Evolutionary conservation across 164 flowering plant genomes (phyloP).

Genomic region (Cinnamomum chago): DNA sequence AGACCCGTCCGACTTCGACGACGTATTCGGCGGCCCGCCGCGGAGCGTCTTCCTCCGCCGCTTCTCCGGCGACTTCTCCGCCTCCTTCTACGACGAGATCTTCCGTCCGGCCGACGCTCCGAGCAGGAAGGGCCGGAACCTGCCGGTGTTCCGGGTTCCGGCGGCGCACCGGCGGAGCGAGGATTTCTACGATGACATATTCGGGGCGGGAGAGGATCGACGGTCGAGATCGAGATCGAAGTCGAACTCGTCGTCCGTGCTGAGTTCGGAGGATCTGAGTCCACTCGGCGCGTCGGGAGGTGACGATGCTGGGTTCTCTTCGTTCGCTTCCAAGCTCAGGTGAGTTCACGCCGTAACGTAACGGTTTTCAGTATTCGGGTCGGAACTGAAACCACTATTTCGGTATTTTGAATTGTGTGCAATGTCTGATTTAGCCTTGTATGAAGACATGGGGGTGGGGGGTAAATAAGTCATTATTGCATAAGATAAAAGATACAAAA

Average conservation of each 20-base stretch:
- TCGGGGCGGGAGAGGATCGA: conserved; percentile 45
- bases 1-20: conserved; percentile 53
- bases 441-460: too few species aligned
- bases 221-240: conserved; percentile 41
- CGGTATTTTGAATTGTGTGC: too few species aligned
- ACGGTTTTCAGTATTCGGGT: neutral
- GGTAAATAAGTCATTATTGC: too few species aligned
- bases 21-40: conserved; percentile 96
- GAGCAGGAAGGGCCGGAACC: conserved; percentile 30
- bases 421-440: too few species aligned
- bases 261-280: conserved; percentile 78
- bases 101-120: conserved; percentile 31
- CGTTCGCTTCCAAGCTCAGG: conserved; percentile 73
- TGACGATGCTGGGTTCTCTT: conserved; percentile 45
- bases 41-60: conserved; percentile 43
- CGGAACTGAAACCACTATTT: too few species aligned
- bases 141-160: conserved; percentile 61
- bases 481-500: too few species aligned
- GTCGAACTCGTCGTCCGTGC: conserved; percentile 61
- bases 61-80: conserved; percentile 32
- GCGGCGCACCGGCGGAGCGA: conserved; percentile 10
- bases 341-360: conserved; percentile 11
- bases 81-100: conserved; percentile 50
- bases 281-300: conserved; percentile 45
- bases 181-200: conserved; percentile 55